Conservation (phyloP, 2,329 filamentous ascomycete species). For the Cercospora zeina region DNA sequence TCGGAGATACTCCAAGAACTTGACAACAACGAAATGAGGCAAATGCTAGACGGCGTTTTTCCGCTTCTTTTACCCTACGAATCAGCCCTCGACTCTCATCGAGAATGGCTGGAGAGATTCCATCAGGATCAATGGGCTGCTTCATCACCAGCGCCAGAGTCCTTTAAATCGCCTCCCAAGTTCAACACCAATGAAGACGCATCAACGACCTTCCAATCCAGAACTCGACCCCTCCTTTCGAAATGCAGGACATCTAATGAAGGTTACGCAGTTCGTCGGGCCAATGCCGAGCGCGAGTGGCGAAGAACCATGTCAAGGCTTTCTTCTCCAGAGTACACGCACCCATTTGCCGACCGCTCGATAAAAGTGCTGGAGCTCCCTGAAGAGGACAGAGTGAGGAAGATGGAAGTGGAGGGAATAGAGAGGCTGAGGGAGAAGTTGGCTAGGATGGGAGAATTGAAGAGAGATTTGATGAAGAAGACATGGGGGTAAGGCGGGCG, state of each 20-base stretch:
- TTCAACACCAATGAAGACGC: not conserved
- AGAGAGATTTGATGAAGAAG: not conserved
- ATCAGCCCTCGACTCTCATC: not conserved
- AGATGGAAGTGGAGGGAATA: not conserved
- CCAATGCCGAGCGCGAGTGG: not conserved
- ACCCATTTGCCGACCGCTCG: not conserved
- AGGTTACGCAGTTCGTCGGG: not conserved
- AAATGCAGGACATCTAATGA: not conserved
- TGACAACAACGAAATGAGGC: not conserved
- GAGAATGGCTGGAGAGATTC: not conserved
- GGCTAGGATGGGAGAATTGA: not conserved
- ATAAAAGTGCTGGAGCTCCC: not conserved
- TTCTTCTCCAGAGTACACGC: not conserved
- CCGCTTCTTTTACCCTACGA: not conserved
- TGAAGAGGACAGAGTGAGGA: not conserved
- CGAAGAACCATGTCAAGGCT: not conserved
- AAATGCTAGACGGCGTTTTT: not conserved
- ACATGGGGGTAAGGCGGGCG: no score
- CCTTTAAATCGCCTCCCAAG: not conserved
- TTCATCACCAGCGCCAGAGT: not conserved
- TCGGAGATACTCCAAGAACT: not conserved
- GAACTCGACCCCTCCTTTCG: not conserved
- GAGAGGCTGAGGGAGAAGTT: not conserved
- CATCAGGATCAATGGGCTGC: not conserved
- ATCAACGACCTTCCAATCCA: not conserved